phyloP scores from a whole-genome alignment of 2,329 filamentous ascomycete genomes.

The Neobulgaria alba region DNA sequence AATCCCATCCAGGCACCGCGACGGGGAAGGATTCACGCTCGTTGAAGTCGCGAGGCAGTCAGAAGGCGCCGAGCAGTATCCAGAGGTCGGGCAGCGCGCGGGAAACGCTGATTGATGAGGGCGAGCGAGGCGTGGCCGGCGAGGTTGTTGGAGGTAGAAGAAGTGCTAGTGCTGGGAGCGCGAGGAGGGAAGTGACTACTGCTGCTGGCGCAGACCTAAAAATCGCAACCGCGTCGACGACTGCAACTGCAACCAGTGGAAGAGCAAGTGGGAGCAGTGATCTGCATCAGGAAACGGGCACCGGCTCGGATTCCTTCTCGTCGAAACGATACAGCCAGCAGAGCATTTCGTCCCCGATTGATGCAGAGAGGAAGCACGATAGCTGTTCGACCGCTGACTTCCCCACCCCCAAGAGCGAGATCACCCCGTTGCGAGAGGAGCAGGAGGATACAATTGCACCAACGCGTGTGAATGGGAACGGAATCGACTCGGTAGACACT shows the following conservation, averaged over 20 bases:
- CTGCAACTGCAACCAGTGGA: conserved; percentile 4
- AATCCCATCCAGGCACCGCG: background rate
- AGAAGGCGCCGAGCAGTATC: background rate
- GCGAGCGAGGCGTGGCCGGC: conserved; percentile 3
- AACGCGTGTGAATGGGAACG: conserved; percentile 1
- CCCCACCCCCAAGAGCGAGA: conserved; percentile 26
- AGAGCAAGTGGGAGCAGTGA: conserved; percentile 11
- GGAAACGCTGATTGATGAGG: conserved; percentile 13
- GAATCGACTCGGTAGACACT: too few species aligned
- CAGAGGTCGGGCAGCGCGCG: conserved; percentile 8
- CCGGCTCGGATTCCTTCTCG: conserved; percentile 10
- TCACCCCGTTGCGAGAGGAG: conserved; percentile 17
- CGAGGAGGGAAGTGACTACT: background rate
- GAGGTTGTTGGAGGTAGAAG: conserved; percentile 4
- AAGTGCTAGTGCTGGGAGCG: conserved; percentile 4
- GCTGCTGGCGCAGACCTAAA: conserved; percentile 2
- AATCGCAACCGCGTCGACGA: too few species aligned
- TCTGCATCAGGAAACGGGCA: conserved; percentile 9
- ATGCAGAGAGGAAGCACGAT: too few species aligned
- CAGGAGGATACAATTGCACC: conserved; percentile 8
- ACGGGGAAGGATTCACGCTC: background rate
- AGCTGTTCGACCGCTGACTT: conserved; percentile 23
- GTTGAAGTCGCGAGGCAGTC: background rate
- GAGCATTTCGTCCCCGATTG: too few species aligned
- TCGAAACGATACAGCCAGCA: conserved; percentile 6